phyloP scores from a whole-genome alignment of 495 filamentous ascomycete genomes.

The Beverwykella pulmonaria region DNA sequence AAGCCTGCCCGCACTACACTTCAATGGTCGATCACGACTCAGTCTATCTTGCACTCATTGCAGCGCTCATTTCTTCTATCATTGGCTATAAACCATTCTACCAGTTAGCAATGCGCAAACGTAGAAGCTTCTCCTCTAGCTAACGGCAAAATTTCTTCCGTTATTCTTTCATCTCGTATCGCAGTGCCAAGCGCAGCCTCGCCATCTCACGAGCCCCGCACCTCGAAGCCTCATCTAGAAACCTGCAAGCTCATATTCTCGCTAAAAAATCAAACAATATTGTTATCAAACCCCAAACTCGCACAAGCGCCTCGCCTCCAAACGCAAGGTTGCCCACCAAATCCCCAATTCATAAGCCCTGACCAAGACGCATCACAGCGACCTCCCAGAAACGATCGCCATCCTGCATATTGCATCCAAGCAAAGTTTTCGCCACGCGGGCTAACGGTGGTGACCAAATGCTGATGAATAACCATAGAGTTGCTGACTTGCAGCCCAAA shows the following conservation, averaged over 20 bases:
- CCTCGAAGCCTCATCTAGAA: too few relatives aligned
- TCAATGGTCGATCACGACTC: too few relatives aligned
- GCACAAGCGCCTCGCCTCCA: background rate
- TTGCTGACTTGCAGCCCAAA: conserved; percentile 6
- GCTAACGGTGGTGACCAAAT: conserved; percentile 18
- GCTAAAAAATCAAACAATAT: background rate
- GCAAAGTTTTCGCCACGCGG: background rate
- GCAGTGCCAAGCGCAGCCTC: too few relatives aligned
- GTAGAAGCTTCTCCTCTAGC: background rate
- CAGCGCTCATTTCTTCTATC: too few relatives aligned
- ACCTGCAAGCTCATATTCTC: background rate
- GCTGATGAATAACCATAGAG: conserved; percentile 20
- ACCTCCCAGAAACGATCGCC: background rate
- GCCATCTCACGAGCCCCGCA: too few relatives aligned
- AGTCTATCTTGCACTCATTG: too few relatives aligned
- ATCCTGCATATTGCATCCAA: background rate
- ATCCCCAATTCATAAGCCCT: background rate
- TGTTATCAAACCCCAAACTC: conserved; percentile 13
- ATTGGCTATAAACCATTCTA: background rate
- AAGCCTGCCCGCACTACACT: background rate
- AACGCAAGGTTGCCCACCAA: background rate
- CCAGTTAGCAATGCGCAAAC: background rate
- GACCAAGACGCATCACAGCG: background rate
- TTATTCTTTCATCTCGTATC: too few relatives aligned
- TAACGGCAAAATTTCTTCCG: too few relatives aligned